phyloP scores from a whole-genome alignment of 1,284 basidiomycete species.

The Athelia sp. region DNA sequence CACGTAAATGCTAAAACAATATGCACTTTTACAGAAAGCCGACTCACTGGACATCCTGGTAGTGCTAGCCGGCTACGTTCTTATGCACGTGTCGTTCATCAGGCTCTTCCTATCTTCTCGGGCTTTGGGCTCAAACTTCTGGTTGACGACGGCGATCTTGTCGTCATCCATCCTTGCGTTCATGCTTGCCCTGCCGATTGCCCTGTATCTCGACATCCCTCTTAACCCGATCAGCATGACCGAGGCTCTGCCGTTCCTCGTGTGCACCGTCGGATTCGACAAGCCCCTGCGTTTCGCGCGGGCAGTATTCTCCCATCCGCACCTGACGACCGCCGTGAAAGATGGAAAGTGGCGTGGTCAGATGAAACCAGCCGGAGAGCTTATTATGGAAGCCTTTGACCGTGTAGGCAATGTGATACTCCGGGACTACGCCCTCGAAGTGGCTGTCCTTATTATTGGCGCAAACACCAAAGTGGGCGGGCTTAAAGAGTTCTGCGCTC shows the following conservation, averaged over 20 bases:
- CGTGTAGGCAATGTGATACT: constrained; percentile 81
- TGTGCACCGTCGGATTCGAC: constrained; percentile 97
- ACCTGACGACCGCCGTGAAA: constrained; percentile 48
- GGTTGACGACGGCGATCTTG: constrained; percentile 83
- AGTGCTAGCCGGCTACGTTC: constrained; percentile 90
- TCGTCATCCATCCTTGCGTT: constrained; percentile 86
- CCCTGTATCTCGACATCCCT: constrained; percentile 79
- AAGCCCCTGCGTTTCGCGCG: constrained; percentile 92
- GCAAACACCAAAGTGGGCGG: constrained; percentile 88
- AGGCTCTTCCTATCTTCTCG: constrained; percentile 85
- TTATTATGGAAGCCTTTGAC: constrained; percentile 82
- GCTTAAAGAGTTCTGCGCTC: constrained; percentile 90
- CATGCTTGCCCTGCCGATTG: constrained; percentile 82
- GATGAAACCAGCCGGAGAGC: constrained; percentile 75
- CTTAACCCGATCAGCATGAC: constrained; percentile 92
- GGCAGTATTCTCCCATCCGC: constrained; percentile 86
- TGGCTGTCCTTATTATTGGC: constrained; percentile 84
- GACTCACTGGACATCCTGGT: constrained; percentile 95
- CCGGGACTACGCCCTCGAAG: constrained; percentile 90
- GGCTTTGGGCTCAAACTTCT: constrained; percentile 84
- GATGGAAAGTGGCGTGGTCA: constrained; percentile 35
- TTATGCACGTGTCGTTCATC: constrained; percentile 96
- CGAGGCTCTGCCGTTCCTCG: constrained; percentile 95
- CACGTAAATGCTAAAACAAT: constrained; percentile 4
- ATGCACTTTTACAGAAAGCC: constrained; percentile 57